Evolutionary conservation across 2,329 filamentous ascomycete genomes (phyloP).

Genomic region (Fusarium secorum): DNA sequence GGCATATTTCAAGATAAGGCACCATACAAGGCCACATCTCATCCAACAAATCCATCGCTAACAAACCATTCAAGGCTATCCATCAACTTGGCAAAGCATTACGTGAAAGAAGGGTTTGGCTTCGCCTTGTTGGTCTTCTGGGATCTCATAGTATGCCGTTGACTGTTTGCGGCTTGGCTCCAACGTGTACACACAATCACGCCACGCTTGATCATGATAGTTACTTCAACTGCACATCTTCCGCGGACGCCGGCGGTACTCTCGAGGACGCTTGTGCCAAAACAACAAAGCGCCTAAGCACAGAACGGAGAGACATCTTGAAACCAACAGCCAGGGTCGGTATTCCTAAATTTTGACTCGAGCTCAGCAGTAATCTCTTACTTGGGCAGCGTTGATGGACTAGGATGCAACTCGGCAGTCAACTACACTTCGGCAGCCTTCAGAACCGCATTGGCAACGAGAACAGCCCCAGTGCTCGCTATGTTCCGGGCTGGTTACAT

Average conservation of each 20-base stretch:
- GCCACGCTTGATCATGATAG: neutral
- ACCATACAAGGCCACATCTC: slow-evolving; percentile 16
- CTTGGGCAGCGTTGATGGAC: slow-evolving; percentile 5
- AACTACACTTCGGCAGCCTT: neutral
- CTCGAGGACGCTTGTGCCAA: neutral
- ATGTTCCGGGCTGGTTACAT: slow-evolving; percentile 1
- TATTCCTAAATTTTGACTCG: neutral
- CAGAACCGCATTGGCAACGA: neutral
- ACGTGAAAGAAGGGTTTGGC: neutral
- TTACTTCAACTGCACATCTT: neutral
- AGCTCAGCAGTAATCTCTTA: slow-evolving; percentile 3
- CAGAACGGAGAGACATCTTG: slow-evolving; percentile 1
- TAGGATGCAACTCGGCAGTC: slow-evolving; percentile 16
- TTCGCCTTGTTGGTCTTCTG: neutral
- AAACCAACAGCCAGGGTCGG: slow-evolving; percentile 3
- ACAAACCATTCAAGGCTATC: slow-evolving; percentile 6
- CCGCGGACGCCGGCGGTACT: neutral
- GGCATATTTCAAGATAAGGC: slow-evolving; percentile 4
- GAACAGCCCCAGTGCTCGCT: neutral
- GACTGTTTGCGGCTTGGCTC: neutral
- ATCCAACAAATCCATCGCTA: slow-evolving; percentile 9
- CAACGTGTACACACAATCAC: neutral
- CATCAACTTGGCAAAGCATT: neutral
- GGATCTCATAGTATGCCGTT: neutral
- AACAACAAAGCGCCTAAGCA: neutral